Conservation (phyloP, 2,329 filamentous ascomycete species). For the Hymenoscyphus occultus region DNA sequence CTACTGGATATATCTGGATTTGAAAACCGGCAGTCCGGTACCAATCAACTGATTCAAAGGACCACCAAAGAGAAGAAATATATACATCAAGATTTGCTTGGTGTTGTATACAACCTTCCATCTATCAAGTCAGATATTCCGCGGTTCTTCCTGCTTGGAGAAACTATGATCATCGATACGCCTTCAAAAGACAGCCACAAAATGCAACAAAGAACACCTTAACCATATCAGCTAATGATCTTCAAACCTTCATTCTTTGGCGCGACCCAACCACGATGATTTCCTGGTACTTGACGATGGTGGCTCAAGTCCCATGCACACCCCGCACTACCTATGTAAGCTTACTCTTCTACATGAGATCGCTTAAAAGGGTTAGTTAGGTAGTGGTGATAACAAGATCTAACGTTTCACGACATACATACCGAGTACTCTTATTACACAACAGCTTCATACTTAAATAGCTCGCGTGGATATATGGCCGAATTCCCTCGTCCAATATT, state of each 20-base stretch:
- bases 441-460: background rate
- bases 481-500: background rate
- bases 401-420: background rate
- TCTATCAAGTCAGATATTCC: no score
- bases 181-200: background rate
- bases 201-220: background rate
- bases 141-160: background rate
- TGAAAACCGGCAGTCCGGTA: no score
- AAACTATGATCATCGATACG: background rate
- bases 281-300: background rate
- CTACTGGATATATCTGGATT: background rate
- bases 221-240: background rate
- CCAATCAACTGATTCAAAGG: no score
- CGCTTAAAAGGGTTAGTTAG: no score
- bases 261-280: background rate
- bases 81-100: no score
- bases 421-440: background rate
- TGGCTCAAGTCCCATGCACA: background rate
- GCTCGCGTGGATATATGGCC: background rate
- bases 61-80: no score
- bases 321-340: background rate
- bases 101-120: no score
- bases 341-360: background rate
- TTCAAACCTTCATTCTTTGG: background rate
- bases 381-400: background rate